Evolutionary conservation across 139 green algal genomes (phyloP).

Genomic region (Chlamydomonas incerta): DNA sequence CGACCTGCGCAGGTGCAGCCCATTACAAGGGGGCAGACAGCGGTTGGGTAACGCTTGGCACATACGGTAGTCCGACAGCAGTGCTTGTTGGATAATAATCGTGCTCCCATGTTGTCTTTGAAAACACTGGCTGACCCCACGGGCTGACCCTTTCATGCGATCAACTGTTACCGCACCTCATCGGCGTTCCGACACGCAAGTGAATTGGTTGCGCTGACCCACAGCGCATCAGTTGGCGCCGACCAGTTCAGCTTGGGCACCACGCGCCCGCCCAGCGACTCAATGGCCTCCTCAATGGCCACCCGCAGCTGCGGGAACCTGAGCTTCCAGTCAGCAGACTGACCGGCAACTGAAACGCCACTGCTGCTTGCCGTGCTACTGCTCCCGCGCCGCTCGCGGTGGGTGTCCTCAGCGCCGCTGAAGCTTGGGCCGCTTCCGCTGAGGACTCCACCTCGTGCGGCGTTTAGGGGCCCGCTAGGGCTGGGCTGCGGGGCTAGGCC

Average conservation of each 20-base stretch:
- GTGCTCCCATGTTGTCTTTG: too few species aligned
- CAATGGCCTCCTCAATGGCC: conserved; percentile 69
- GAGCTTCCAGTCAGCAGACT: conserved; percentile 4
- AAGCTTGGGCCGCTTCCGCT: not conserved
- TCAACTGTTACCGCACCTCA: too few species aligned
- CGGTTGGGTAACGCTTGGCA: too few species aligned
- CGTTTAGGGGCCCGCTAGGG: conserved; percentile 10
- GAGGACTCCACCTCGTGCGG: not conserved
- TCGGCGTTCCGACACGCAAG: conserved; percentile 59
- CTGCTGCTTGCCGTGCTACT: too few species aligned
- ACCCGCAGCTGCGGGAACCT: conserved; percentile 55
- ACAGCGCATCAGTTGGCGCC: conserved; percentile 88
- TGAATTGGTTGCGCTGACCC: conserved; percentile 71
- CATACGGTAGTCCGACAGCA: too few species aligned
- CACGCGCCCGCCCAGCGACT: conserved; percentile 67
- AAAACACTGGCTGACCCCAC: too few species aligned
- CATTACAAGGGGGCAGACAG: too few species aligned
- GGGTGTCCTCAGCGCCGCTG: not conserved
- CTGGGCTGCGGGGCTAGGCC: conserved; percentile 17
- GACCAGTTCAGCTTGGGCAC: conserved; percentile 95
- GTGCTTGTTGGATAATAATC: too few species aligned
- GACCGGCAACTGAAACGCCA: too few species aligned
- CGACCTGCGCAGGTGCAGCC: too few species aligned
- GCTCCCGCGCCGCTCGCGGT: too few species aligned
- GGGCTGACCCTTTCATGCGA: too few species aligned